These are phyloP conservation scores for Linderniella brevidens DNA, from an alignment of 257 asterid genomes.

Conservation along the genomic window DNA sequence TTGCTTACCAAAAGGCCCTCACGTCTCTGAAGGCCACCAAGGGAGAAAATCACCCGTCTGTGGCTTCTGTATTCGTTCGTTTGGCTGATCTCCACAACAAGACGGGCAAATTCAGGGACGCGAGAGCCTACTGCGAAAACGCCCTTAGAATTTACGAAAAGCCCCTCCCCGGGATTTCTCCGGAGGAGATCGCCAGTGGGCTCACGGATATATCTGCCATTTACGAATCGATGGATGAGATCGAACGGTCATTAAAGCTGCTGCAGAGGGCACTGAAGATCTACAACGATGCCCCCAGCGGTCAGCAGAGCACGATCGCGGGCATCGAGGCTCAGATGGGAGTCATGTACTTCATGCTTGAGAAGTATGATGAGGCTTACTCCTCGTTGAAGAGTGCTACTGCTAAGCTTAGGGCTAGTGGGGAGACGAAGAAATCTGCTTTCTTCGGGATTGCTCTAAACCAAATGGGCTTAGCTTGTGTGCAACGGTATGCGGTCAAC, in stretches of 20 bases:
- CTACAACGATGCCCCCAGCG: slow-evolving; percentile 71
- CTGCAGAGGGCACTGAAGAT: slow-evolving; percentile 80
- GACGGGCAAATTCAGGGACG: slow-evolving; percentile 74
- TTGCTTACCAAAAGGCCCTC: slow-evolving; percentile 76
- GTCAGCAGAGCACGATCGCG: slow-evolving; percentile 72
- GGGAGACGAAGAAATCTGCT: slow-evolving; percentile 83
- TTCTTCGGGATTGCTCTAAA: slow-evolving; percentile 85
- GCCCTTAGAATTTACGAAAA: slow-evolving; percentile 74
- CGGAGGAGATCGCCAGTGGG: slow-evolving; percentile 84
- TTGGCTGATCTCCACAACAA: slow-evolving; percentile 72
- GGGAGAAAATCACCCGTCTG: slow-evolving; percentile 89
- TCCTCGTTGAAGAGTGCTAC: slow-evolving; percentile 37
- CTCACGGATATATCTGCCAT: slow-evolving; percentile 78
- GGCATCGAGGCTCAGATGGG: slow-evolving; percentile 97
- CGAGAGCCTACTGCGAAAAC: slow-evolving; percentile 72
- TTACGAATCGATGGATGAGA: slow-evolving; percentile 82
- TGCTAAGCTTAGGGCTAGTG: slow-evolving; percentile 70
- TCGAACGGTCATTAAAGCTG: slow-evolving; percentile 64
- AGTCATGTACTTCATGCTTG: slow-evolving; percentile 69
- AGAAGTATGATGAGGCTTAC: slow-evolving; percentile 61
- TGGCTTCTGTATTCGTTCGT: slow-evolving; percentile 80
- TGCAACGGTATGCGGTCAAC: slow-evolving; percentile 61
- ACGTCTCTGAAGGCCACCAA: slow-evolving; percentile 63
- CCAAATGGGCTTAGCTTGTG: slow-evolving; percentile 91
- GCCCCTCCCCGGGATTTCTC: slow-evolving; percentile 59